A percentile compares a stretch with the other conserved stretches of the same genome.
phyloP scores from a whole-genome alignment of 495 filamentous ascomycete species.

The Pyronema domesticum region DNA sequence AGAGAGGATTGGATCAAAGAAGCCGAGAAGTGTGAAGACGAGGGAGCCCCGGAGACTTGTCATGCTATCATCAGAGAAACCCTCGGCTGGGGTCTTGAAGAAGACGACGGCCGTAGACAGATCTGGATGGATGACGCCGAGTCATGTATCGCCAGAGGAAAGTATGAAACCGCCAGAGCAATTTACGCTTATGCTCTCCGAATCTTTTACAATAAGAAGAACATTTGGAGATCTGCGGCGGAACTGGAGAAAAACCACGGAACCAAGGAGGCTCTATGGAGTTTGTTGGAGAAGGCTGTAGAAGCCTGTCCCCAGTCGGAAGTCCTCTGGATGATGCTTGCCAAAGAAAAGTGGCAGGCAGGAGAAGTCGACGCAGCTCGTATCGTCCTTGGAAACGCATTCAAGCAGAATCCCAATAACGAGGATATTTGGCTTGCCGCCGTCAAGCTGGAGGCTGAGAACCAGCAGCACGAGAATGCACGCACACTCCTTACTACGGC shows the following conservation, averaged over 20 bases:
- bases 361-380: conserved; percentile 74
- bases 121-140: conserved; percentile 89
- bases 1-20: conserved; percentile 93
- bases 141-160: conserved; percentile 53
- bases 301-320: conserved; percentile 81
- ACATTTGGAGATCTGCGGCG: conserved; percentile 71
- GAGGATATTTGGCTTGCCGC: conserved; percentile 95
- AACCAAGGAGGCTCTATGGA: conserved; percentile 62
- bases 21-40: conserved; percentile 86
- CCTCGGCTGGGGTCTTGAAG: conserved; percentile 79
- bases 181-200: conserved; percentile 84
- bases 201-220: conserved; percentile 66
- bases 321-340: conserved; percentile 88
- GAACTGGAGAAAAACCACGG: conserved; percentile 86
- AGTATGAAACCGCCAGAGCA: conserved; percentile 75
- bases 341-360: conserved; percentile 79
- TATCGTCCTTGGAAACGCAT: conserved; percentile 63
- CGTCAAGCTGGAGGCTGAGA: conserved; percentile 86
- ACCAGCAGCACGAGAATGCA: conserved; percentile 59
- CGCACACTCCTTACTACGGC: conserved; percentile 63
- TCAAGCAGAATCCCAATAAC: conserved; percentile 83
- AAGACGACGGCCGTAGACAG: conserved; percentile 91
- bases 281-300: conserved; percentile 77
- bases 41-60: conserved; percentile 74
- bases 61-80: conserved; percentile 80